These are phyloP conservation scores for Polygonum aviculare DNA, from an alignment of 148 eudicot genomes.

Conservation along the genomic window DNA sequence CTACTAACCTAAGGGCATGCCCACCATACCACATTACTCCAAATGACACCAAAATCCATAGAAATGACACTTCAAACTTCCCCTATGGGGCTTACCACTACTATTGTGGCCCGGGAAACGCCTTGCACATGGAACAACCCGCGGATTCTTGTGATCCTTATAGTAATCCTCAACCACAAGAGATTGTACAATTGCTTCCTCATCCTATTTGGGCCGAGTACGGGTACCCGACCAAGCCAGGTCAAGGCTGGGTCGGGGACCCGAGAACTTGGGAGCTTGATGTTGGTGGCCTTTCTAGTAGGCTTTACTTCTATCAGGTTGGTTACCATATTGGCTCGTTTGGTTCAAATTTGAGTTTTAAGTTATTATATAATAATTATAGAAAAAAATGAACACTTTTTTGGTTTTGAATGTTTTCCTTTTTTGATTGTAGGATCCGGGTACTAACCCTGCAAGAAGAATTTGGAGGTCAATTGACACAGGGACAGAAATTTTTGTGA, in stretches of 20 bases:
- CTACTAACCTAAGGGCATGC: constrained; percentile 36
- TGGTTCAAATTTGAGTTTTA: background rate
- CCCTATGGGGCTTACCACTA: constrained; percentile 79
- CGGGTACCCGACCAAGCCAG: constrained; percentile 68
- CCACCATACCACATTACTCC: constrained; percentile 81
- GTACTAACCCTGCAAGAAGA: constrained; percentile 56
- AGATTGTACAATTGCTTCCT: constrained; percentile 69
- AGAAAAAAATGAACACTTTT: no score
- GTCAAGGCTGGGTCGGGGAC: constrained; percentile 82
- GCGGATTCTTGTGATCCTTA: constrained; percentile 60
- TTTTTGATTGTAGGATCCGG: constrained; percentile 53
- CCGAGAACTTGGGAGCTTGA: constrained; percentile 71
- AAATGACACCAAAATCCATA: constrained; percentile 38
- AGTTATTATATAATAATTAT: no score
- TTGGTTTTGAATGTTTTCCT: background rate
- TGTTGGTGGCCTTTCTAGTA: constrained; percentile 68
- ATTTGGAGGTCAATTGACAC: constrained; percentile 71
- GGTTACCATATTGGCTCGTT: background rate
- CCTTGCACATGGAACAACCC: constrained; percentile 41
- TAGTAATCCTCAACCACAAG: constrained; percentile 84
- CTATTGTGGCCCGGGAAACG: constrained; percentile 77
- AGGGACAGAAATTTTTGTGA: constrained; percentile 76
- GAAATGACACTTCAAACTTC: constrained; percentile 56
- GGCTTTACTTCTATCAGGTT: constrained; percentile 80
- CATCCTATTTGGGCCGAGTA: constrained; percentile 70